Evolutionary conservation across 176 grass and related monocot species (phyloP), one percentile per base, ranked within the genome.

Genomic region (Oryza brachyantha): DNA sequence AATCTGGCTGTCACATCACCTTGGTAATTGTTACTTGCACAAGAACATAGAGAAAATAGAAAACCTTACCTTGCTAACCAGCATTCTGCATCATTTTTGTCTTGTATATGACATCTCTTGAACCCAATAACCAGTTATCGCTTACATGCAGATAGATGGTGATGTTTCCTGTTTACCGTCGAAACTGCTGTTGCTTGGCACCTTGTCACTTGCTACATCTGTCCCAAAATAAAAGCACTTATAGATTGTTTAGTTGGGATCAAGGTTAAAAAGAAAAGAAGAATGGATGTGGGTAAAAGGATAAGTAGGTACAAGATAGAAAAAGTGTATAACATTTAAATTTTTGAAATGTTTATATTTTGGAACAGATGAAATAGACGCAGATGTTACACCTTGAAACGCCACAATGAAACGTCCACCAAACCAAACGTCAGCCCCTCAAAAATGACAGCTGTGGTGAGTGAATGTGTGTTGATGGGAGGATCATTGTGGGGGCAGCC

Each of bases 401-500:
- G 69, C 54, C 42, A 52, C 8, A 3, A 54, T 38, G 9, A 79
- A 79, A 84, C 62, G 76, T 77, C 75, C 62, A 79, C 40, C 29
- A 24, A 75, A 79, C 40, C 29, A 24, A 75, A 54, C 39, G 32
- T 46, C 37, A 45, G 13, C 64, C 37, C 31, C 68, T 68, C n/a
- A 61, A 32, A 41, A 39, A 69, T 40, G 50, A 52, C 40, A 80
- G 70, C 17, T 17, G 76, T 57, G 81, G 70, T 4, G 76, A 40
- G 80, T 79, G 42, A 55, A 64, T 64, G 55, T 42, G 27, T 50
- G 72, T 68, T 70, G 76, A 61, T 67, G 14, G 70, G 62, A 80
- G 57, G 76, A 88, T 88, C 81, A 70, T 75, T 84, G 76, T 76
- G 81, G 86, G 76, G 17, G 46, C 46, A 50, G 19, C 75, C 86